phyloP scores from a whole-genome alignment of 495 filamentous ascomycete species.

The Acidiella bohemica region DNA sequence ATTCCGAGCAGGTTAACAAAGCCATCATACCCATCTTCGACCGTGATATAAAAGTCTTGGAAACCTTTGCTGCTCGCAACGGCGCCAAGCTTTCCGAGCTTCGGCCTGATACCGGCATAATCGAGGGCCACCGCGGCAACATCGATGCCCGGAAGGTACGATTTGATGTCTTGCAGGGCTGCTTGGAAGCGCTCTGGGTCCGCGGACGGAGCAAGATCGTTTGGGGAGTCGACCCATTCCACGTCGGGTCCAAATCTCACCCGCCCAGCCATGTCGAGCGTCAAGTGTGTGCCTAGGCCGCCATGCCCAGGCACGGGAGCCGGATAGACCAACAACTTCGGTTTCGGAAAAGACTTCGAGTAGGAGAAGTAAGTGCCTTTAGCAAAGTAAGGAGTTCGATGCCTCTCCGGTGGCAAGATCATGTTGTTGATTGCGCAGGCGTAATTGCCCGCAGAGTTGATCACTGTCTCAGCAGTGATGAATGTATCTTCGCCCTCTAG shows the following conservation, averaged over 20 bases:
- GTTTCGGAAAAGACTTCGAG: constrained; percentile 45
- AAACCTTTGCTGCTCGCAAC: constrained; percentile 50
- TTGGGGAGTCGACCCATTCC: constrained; percentile 68
- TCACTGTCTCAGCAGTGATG: constrained; percentile 59
- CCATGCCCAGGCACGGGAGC: constrained; percentile 64
- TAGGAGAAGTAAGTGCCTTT: constrained; percentile 97
- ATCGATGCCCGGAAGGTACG: constrained; percentile 65
- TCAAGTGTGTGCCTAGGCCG: constrained; percentile 86
- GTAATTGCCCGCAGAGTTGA: constrained; percentile 76
- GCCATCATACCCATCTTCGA: constrained; percentile 69
- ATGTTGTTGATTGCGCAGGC: constrained; percentile 71
- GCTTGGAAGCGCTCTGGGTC: constrained; percentile 44
- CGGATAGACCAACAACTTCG: constrained; percentile 73
- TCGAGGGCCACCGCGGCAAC: constrained; percentile 55
- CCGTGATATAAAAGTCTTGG: constrained; percentile 70
- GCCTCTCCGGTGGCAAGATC: constrained; percentile 49
- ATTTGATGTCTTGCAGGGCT: constrained; percentile 59
- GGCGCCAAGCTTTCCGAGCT: constrained; percentile 49
- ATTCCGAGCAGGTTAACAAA: constrained; percentile 89
- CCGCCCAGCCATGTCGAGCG: constrained; percentile 72
- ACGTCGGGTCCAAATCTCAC: constrained; percentile 92
- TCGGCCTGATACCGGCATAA: constrained; percentile 85
- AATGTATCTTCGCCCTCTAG: constrained; percentile 32
- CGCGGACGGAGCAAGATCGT: constrained; percentile 38
- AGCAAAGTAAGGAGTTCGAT: constrained; percentile 58